phyloP scores from a whole-genome alignment of 2,329 filamentous ascomycete genomes.

The Aspergillus fischeri region DNA sequence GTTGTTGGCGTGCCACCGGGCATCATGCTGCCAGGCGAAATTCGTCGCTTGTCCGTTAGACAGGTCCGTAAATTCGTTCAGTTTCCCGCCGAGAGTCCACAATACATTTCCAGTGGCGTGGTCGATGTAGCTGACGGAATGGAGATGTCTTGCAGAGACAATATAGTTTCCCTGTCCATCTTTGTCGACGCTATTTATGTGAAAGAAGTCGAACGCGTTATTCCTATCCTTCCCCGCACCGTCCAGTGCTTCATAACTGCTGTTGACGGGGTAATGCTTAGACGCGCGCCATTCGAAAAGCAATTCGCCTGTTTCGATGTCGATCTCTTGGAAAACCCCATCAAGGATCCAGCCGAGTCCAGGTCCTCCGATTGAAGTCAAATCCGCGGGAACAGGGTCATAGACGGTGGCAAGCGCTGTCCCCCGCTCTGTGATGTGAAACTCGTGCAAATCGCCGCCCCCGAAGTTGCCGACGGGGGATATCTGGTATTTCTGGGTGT shows the following conservation, averaged over 20 bases:
- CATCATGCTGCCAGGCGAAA: slow-evolving; percentile 50
- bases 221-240: slow-evolving; percentile 8
- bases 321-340: slow-evolving; percentile 43
- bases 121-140: slow-evolving; percentile 47
- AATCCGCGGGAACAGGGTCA: slow-evolving; percentile 25
- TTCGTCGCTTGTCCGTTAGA: slow-evolving; percentile 38
- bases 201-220: slow-evolving; percentile 52
- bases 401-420: slow-evolving; percentile 30
- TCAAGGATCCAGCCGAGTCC: slow-evolving; percentile 40
- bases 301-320: slow-evolving; percentile 40
- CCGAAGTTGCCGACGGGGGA: slow-evolving; percentile 17
- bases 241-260: slow-evolving; percentile 12
- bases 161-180: slow-evolving; percentile 50
- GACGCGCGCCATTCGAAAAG: slow-evolving; percentile 41
- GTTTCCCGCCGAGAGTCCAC: slow-evolving; percentile 52
- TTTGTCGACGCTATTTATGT: slow-evolving; percentile 56
- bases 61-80: slow-evolving; percentile 44
- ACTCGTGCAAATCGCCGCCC: slow-evolving; percentile 31
- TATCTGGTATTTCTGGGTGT: slow-evolving; percentile 19
- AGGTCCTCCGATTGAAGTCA: slow-evolving; percentile 31
- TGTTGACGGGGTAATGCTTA: slow-evolving; percentile 26
- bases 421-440: slow-evolving; percentile 26
- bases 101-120: slow-evolving; percentile 45
- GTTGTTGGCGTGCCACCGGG: slow-evolving; percentile 30
- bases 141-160: slow-evolving; percentile 50